Evolutionary conservation across 2,329 filamentous ascomycete genomes (phyloP), one percentile per base, ranked within the genome.

Genomic region (Trichoderma simmonsii): DNA sequence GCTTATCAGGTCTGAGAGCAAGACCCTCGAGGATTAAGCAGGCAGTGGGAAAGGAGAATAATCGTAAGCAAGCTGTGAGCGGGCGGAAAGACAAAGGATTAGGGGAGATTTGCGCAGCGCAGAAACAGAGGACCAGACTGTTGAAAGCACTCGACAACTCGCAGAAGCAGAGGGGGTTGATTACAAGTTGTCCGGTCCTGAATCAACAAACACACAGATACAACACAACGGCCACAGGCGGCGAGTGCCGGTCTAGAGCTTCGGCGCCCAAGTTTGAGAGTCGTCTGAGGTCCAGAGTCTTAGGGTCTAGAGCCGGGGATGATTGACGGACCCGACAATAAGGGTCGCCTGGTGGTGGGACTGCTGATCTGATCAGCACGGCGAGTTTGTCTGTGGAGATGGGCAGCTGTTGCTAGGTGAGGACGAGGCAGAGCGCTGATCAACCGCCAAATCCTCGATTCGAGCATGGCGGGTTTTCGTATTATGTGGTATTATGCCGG

Each of bases 321-420:
- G 63, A 24, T 67, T 18, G 62, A 60, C 70, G 39, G 70, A 54
- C 70, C 70, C 70, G 70, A 67, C 70, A 71, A 67, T 71, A 61
- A 71, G 70, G 70, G 39, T 67, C 54, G 70, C 36, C 54, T 36
- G 61, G 34, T 24, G 60, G 60, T 60, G 60, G 68, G 60, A 62
- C 67, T 61, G 70, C 70, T 71, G 70, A 71, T 71, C 70, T 67
- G 70, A 71, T 71, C 68, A 71, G 68, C 68, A 26, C 26, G 21
- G 48, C 54, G 51, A 71, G 43, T 63, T 21, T 63, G 68, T 24
- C 57, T 60, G 68, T 71, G 68, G 68, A 71, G 68, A 64, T 57
- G 48, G n/a, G 61, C 68, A 71, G 62, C 56, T 36, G 32, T 54
- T 54, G 39, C 6, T 34, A 39, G 63, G n/a, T 34, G 57, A 60